phyloP scores from a whole-genome alignment of 768 basidiomycete species.

The Phallus indusiatus region DNA sequence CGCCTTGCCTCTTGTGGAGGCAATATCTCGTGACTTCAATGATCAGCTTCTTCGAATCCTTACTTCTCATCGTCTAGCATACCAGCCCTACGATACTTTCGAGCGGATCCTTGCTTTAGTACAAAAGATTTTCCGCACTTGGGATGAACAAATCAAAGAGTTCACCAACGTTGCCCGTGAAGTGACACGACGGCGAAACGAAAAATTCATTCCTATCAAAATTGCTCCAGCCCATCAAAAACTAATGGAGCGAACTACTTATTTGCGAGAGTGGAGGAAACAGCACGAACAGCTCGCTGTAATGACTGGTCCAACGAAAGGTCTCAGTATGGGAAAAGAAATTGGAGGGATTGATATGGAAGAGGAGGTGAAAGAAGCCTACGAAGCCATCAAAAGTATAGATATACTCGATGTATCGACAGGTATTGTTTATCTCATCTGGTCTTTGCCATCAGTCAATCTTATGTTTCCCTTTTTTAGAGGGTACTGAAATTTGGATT shows the following conservation, averaged over 20 bases:
- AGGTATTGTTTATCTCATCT: slow-evolving; percentile 40
- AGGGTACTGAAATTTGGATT: slow-evolving; percentile 97
- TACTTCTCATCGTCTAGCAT: slow-evolving; percentile 83
- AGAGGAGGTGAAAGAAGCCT: slow-evolving; percentile 92
- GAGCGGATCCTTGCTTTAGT: slow-evolving; percentile 74
- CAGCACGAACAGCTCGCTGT: slow-evolving; percentile 96
- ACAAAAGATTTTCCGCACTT: slow-evolving; percentile 70
- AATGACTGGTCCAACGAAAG: slow-evolving; percentile 94
- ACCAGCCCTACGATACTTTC: slow-evolving; percentile 91
- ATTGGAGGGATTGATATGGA: slow-evolving; percentile 95
- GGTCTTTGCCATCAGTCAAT: neutral
- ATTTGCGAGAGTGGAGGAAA: slow-evolving; percentile 87
- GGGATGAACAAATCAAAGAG: slow-evolving; percentile 88
- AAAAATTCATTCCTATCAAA: slow-evolving; percentile 96
- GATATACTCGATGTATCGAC: slow-evolving; percentile 92
- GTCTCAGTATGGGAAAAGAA: slow-evolving; percentile 63
- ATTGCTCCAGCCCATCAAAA: slow-evolving; percentile 85
- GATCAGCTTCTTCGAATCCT: slow-evolving; percentile 88
- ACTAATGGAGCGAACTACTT: slow-evolving; percentile 78
- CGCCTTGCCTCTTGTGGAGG: slow-evolving; percentile 93
- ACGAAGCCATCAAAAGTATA: slow-evolving; percentile 94
- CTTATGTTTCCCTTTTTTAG: slow-evolving; percentile 28
- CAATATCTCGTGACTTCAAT: slow-evolving; percentile 96
- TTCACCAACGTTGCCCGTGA: slow-evolving; percentile 91
- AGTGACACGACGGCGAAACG: slow-evolving; percentile 78